These are phyloP conservation scores for Phoma herbarum DNA, from an alignment of 2,329 filamentous ascomycete species.

Conservation along the genomic window DNA sequence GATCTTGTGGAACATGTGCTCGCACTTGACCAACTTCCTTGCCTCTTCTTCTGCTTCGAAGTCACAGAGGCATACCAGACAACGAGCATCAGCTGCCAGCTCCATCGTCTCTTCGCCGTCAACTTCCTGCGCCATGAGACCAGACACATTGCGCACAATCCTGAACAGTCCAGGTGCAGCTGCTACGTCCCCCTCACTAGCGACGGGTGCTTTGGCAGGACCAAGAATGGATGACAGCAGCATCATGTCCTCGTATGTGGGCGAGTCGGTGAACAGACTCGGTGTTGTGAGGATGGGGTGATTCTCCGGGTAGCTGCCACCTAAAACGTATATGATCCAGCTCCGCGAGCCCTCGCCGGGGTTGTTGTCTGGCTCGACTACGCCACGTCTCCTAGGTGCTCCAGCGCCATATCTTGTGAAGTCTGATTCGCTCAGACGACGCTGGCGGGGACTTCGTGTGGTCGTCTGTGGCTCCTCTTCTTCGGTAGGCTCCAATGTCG, in stretches of 20 bases:
- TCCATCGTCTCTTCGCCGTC: constrained; percentile 47
- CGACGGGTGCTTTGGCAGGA: constrained; percentile 73
- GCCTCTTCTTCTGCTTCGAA: constrained; percentile 70
- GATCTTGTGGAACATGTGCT: constrained; percentile 72
- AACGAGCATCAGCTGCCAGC: constrained; percentile 60
- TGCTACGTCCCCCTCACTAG: constrained; percentile 69
- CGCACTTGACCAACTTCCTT: constrained; percentile 68
- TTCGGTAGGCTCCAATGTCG: constrained; percentile 55
- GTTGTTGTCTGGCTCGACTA: constrained; percentile 65
- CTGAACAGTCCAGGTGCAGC: constrained; percentile 68
- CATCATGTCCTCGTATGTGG: constrained; percentile 77
- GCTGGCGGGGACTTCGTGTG: constrained; percentile 58
- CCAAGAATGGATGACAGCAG: constrained; percentile 72
- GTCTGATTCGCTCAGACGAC: constrained; percentile 67
- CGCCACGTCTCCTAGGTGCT: constrained; percentile 69
- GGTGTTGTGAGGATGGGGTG: constrained; percentile 75
- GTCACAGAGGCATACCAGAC: constrained; percentile 72
- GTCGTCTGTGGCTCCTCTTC: constrained; percentile 53
- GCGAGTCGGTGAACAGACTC: constrained; percentile 74
- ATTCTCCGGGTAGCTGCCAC: constrained; percentile 74
- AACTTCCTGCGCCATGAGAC: constrained; percentile 59
- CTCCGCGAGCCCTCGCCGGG: constrained; percentile 68
- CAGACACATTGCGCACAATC: constrained; percentile 54
- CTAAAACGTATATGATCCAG: constrained; percentile 77
- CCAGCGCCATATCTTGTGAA: constrained; percentile 69